Base-by-base conservation (phyloP, 306 rosid genomes). In the Calophaca sinica region DNA sequence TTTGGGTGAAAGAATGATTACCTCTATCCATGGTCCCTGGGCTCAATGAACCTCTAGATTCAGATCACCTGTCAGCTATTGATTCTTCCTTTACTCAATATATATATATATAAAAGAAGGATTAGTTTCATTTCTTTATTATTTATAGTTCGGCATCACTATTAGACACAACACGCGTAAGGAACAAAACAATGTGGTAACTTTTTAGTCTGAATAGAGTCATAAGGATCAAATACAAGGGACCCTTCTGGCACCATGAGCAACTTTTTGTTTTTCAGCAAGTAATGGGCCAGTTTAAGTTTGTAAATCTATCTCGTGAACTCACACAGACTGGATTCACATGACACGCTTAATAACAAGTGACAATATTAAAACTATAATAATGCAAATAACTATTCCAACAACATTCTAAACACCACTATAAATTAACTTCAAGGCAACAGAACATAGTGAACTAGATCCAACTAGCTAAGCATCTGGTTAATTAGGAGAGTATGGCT, bases 231-330 rank as follows among this genome's bases (percentile, higher is more conserved):
- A 61, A 64, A 53, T 62, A 12, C 59, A 59, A 80, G 14, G 59
- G 3, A 35, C 15, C 49, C 9, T 20, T 68, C 12, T 35, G 11
- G n/a, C 71, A 14, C 8, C 3, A 54, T 3, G 26, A 73, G 59
- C 61, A 32, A 38, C 55, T 64, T 70, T 57, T 62, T 70, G 15
- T 62, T 62, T 28, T 28, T 36, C 20, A 69, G 7, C 64, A 15
- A 69, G 65, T 41, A 58, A 52, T 57, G 74, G 84, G 55, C 58
- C 58, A 10, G 2, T 39, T 38, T 32, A 48, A 63, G 75, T 49
- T 57, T 57, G 51, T 44, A n/a, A 71, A 71, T 48, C 60, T 9
- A 35, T 62, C 89, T 70, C 86, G 89, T 84, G 88, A 86, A 57
- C 76, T 28, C 52, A 53, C 52, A 53, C 72, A 65, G 46, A 29